A percentile compares a stretch with the other conserved stretches of the same genome.
These are phyloP conservation scores for Cyclotella sp. DNA, from an alignment of 108 stramenopile species.

Conservation along the genomic window DNA sequence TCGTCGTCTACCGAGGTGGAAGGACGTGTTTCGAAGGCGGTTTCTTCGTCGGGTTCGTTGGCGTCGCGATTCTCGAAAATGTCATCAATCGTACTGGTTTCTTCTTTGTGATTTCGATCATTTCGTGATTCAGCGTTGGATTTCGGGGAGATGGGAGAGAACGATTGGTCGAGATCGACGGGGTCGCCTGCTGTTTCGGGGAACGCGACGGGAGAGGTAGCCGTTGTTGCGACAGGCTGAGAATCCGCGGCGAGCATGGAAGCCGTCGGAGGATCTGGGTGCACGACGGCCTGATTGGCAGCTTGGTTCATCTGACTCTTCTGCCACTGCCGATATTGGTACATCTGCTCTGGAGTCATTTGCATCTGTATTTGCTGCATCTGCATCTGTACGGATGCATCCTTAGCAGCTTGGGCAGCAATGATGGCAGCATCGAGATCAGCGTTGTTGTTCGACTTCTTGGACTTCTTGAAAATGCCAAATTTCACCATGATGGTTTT, in stretches of 20 bases:
- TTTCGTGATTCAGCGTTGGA: neutral
- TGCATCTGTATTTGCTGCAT: conserved; percentile 14
- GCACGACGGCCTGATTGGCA: neutral
- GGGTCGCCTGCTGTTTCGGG: neutral
- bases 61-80: neutral
- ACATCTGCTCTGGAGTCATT: neutral
- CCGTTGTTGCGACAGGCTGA: neutral
- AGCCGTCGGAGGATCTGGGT: conserved; percentile 8
- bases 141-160: neutral
- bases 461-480: neutral
- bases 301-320: neutral
- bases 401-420: conserved; percentile 3
- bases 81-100: neutral
- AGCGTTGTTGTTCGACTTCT: neutral
- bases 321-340: neutral
- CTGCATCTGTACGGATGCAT: neutral
- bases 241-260: neutral
- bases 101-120: neutral
- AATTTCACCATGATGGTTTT: conserved; percentile 15
- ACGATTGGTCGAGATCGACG: too few relatives aligned
- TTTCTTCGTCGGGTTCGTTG: conserved; percentile 10
- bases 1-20: neutral
- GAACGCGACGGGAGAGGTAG: neutral
- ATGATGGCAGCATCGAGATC: neutral
- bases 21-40: neutral